Percentiles rank a stretch among this genome's conserved stretches.
Conservation (phyloP, 2,329 filamentous ascomycete species). For the Colletotrichum falcatum region DNA sequence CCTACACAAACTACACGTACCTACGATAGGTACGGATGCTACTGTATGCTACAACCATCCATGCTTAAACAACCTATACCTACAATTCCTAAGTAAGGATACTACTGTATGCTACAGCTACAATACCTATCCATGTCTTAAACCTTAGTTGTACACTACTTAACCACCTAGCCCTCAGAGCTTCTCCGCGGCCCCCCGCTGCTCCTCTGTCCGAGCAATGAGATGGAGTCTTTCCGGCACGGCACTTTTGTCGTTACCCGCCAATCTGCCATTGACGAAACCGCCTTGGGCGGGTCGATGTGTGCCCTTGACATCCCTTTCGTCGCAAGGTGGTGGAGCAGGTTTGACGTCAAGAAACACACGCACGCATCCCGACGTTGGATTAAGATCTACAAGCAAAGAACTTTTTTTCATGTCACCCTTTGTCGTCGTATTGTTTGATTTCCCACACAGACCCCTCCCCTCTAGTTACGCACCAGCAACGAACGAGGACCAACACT, state of each 20-base stretch:
- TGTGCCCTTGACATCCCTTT: background rate
- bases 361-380: background rate
- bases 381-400: background rate
- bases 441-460: background rate
- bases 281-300: background rate
- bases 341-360: background rate
- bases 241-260: slow-evolving; percentile 5
- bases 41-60: no score
- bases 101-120: no score
- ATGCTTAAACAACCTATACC: no score
- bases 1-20: no score
- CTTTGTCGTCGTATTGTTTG: background rate
- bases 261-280: background rate
- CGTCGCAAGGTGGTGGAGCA: background rate
- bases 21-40: no score
- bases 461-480: background rate
- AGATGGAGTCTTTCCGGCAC: background rate
- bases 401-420: background rate
- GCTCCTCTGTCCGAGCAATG: slow-evolving; percentile 18
- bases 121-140: no score
- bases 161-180: background rate
- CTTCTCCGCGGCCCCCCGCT: slow-evolving; percentile 9
- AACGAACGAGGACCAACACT: background rate
- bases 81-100: no score
- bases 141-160: background rate